A percentile compares a stretch with the other conserved stretches of the same genome.
Evolutionary conservation across 495 filamentous ascomycete genomes (phyloP).

Genomic region (Aspergillus ostianus): DNA sequence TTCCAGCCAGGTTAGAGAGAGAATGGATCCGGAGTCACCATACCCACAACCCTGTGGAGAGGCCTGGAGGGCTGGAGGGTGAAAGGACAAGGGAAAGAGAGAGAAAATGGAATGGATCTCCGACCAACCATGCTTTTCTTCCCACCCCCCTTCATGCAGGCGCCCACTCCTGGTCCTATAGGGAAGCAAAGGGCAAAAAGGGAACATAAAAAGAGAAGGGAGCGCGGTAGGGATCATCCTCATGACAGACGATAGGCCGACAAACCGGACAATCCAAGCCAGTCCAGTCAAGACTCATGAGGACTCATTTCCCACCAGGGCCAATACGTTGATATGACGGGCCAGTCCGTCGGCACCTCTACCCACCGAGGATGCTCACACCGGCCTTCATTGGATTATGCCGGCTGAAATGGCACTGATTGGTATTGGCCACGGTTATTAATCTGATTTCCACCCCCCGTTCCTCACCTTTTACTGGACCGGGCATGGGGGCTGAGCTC

Average conservation of each 20-base stretch:
- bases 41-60: neutral
- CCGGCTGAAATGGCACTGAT: neutral
- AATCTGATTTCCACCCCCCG: neutral
- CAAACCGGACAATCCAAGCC: neutral
- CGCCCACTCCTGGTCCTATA: neutral
- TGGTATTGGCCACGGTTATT: neutral
- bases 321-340: conserved; percentile 5
- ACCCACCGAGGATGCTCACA: conserved; percentile 3
- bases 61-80: too few species aligned
- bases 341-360: conserved; percentile 1
- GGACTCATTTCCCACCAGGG: conserved; percentile 4
- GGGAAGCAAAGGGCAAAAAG: neutral
- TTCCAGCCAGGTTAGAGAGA: neutral
- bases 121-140: neutral
- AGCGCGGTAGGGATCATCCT: neutral
- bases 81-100: too few species aligned
- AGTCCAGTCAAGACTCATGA: neutral
- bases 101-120: too few species aligned
- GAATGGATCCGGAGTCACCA: neutral
- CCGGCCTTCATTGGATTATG: neutral
- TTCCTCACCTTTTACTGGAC: neutral
- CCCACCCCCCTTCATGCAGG: neutral
- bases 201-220: neutral
- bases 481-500: neutral
- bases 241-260: conserved; percentile 3